These are phyloP conservation scores for Arachnopeziza araneosa DNA, from an alignment of 2,329 filamentous ascomycete species.

Conservation along the genomic window DNA sequence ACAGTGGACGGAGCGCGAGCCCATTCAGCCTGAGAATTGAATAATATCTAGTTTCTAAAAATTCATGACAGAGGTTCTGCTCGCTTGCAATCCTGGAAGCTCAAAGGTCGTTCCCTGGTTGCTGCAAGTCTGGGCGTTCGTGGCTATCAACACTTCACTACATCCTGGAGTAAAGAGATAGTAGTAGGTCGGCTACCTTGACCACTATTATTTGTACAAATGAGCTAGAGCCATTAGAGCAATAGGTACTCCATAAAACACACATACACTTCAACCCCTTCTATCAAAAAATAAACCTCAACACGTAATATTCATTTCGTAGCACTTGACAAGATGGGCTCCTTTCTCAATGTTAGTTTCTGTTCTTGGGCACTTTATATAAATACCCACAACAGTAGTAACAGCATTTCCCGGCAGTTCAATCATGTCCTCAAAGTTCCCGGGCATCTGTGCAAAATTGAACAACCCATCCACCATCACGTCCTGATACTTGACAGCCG, in stretches of 20 bases:
- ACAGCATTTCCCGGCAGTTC: conserved; percentile 17
- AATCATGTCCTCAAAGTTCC: conserved; percentile 19
- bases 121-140: not conserved
- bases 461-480: conserved; percentile 16
- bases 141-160: not conserved
- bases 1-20: conserved; percentile 18
- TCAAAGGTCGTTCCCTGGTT: not conserved
- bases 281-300: not conserved
- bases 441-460: conserved; percentile 20
- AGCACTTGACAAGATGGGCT: not conserved
- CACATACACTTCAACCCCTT: too few relatives aligned
- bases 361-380: not conserved
- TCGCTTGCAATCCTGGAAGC: not conserved
- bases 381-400: not conserved
- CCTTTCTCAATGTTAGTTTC: not conserved
- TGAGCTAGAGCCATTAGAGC: too few relatives aligned
- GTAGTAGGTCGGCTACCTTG: not conserved
- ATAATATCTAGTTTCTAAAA: not conserved
- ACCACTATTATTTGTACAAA: not conserved
- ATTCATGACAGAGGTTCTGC: not conserved
- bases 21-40: conserved; percentile 22
- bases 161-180: not conserved
- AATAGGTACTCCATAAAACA: too few relatives aligned
- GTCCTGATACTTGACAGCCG: not conserved
- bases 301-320: not conserved